Percentiles rank a stretch among this genome's conserved stretches.
Conservation (phyloP, 1,139 yeast species). For the Kazachstania sp. region DNA sequence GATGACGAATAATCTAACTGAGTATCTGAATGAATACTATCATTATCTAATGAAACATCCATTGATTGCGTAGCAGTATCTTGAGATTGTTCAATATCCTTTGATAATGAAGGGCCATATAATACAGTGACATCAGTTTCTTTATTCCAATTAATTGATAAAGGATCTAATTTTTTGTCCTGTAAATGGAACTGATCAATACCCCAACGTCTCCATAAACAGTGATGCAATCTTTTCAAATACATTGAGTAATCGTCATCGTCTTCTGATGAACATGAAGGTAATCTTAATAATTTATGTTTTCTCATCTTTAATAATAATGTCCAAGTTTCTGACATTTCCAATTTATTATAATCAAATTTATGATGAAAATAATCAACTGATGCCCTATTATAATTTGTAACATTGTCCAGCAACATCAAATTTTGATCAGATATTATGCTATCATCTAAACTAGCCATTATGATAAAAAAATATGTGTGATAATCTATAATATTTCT, state of each 20-base stretch:
- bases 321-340: slow-evolving; percentile 21
- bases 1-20: neutral
- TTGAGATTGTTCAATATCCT: neutral
- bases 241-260: slow-evolving; percentile 25
- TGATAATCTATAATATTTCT: too few species aligned
- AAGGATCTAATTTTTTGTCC: slow-evolving; percentile 18
- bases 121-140: slow-evolving; percentile 27
- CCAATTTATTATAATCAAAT: slow-evolving; percentile 12
- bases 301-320: slow-evolving; percentile 24
- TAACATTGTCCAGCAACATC: slow-evolving; percentile 27
- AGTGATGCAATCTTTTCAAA: slow-evolving; percentile 26
- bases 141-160: slow-evolving; percentile 28
- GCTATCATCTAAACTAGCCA: slow-evolving; percentile 26
- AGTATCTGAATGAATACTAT: neutral
- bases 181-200: slow-evolving; percentile 15
- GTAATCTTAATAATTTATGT: slow-evolving; percentile 25
- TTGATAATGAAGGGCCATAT: slow-evolving; percentile 27
- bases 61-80: neutral
- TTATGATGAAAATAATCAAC: slow-evolving; percentile 26
- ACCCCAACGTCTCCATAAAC: slow-evolving; percentile 31
- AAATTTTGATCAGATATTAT: slow-evolving; percentile 24
- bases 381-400: slow-evolving; percentile 25
- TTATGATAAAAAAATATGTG: neutral
- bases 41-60: neutral
- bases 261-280: slow-evolving; percentile 27